These are phyloP conservation scores for Aureoboletus auriporus DNA, from an alignment of 768 basidiomycete species.

Conservation along the genomic window DNA sequence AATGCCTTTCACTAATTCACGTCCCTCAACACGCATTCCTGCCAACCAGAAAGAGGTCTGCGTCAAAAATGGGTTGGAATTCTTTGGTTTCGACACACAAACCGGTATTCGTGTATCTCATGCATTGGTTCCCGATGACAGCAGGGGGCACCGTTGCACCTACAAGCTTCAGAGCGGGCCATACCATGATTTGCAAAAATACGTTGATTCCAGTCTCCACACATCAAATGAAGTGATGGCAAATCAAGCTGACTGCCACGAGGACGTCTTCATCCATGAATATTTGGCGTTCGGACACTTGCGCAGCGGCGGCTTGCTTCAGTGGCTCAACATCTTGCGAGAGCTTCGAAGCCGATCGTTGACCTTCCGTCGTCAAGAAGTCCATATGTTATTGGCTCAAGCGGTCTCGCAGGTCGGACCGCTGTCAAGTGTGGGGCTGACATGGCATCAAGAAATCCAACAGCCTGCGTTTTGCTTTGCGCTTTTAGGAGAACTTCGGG, in stretches of 20 bases:
- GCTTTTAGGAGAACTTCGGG: constrained; percentile 32
- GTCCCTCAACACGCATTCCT: too few species aligned
- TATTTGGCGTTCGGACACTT: constrained; percentile 40
- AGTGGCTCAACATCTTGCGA: constrained; percentile 48
- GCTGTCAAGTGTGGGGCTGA: constrained; percentile 11
- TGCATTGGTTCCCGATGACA: too few species aligned
- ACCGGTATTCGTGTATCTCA: too few species aligned
- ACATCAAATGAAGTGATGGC: constrained; percentile 40
- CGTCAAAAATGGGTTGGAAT: constrained; percentile 29
- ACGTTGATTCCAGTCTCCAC: constrained; percentile 32
- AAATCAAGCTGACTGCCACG: constrained; percentile 37
- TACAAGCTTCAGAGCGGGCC: constrained; percentile 27
- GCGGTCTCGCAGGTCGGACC: constrained; percentile 41
- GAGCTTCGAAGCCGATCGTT: constrained; percentile 36
- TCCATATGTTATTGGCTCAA: constrained; percentile 40
- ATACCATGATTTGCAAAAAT: constrained; percentile 35
- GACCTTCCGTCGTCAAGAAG: constrained; percentile 35
- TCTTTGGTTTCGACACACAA: constrained; percentile 24
- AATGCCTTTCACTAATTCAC: too few species aligned
- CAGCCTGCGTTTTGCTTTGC: constrained; percentile 29
- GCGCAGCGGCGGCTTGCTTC: constrained; percentile 40
- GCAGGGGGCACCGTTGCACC: constrained; percentile 26
- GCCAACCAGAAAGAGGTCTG: constrained; percentile 13
- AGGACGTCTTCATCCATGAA: constrained; percentile 40
- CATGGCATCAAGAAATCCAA: constrained; percentile 39